Conservation (phyloP, 352 stramenopile species). For the Globisporangium cederbergense region DNA sequence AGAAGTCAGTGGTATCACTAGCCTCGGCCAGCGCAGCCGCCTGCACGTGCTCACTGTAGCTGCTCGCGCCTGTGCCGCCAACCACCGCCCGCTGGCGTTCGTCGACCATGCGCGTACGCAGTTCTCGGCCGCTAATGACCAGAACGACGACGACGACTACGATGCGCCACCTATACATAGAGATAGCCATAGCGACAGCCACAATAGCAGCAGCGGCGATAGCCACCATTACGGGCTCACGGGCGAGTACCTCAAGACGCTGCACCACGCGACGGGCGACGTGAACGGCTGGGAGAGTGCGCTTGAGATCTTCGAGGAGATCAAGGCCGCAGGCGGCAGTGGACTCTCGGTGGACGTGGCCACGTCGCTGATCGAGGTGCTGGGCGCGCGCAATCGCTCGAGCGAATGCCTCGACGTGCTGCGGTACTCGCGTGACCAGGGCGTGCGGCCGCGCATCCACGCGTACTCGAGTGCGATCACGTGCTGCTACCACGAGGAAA, state of each 20-base stretch:
- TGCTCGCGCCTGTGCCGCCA: background rate
- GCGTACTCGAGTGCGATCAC: conserved; percentile 78
- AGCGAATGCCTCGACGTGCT: conserved; percentile 64
- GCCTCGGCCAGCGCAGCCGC: conserved; percentile 8
- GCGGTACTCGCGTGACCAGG: conserved; percentile 59
- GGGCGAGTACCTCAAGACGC: conserved; percentile 16
- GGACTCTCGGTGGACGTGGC: conserved; percentile 44
- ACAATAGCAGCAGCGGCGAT: background rate
- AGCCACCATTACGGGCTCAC: background rate
- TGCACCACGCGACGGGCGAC: conserved; percentile 11
- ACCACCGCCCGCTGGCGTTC: conserved; percentile 7
- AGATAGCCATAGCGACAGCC: background rate
- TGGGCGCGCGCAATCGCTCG: conserved; percentile 38
- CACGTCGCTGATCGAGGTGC: conserved; percentile 60
- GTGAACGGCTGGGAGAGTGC: conserved; percentile 31
- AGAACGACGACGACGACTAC: conserved; percentile 6
- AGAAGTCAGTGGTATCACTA: background rate
- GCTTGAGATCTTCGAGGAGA: conserved; percentile 51
- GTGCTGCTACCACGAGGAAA: conserved; percentile 71
- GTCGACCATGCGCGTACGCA: conserved; percentile 5
- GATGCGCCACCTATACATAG: background rate
- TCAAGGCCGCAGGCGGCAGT: conserved; percentile 28
- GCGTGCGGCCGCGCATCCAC: conserved; percentile 75
- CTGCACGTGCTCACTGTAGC: conserved; percentile 17
- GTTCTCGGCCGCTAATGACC: conserved; percentile 15